Evolutionary conservation across 2,329 filamentous ascomycete species (phyloP).

Genomic region (Exophiala lecanii-corni): DNA sequence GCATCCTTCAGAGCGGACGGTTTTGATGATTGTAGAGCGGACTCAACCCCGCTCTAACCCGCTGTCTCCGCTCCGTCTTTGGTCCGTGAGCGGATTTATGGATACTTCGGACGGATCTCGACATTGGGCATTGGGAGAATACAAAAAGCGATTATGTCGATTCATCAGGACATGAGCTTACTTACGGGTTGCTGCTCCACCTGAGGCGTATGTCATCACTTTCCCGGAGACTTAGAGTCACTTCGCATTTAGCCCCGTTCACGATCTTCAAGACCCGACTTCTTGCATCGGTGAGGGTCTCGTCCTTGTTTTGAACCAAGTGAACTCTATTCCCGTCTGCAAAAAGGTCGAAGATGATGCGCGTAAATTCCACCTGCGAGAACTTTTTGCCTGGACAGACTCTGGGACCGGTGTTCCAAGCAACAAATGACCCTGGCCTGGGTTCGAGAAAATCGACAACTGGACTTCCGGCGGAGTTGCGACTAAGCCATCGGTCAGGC

Average conservation of each 20-base stretch:
- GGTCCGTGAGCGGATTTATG: no score
- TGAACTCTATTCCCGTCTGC: slow-evolving; percentile 13
- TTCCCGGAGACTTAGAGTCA: slow-evolving; percentile 17
- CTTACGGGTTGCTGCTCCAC: no score
- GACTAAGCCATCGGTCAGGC: slow-evolving; percentile 40
- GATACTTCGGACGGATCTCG: no score
- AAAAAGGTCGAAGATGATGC: slow-evolving; percentile 28
- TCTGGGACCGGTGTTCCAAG: slow-evolving; percentile 31
- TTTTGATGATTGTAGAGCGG: no score
- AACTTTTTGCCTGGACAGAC: slow-evolving; percentile 35
- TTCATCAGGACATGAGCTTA: no score
- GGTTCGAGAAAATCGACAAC: slow-evolving; percentile 27
- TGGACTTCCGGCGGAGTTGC: neutral
- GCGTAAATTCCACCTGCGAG: slow-evolving; percentile 35
- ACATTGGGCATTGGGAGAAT: no score
- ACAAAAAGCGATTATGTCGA: no score
- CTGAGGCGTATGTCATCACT: slow-evolving; percentile 10
- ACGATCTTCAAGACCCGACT: slow-evolving; percentile 8
- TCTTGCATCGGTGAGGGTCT: slow-evolving; percentile 11
- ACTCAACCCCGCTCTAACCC: no score
- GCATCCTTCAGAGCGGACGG: no score
- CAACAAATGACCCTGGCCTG: slow-evolving; percentile 24
- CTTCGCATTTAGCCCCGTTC: slow-evolving; percentile 11
- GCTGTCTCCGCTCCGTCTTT: no score
- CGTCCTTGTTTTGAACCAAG: slow-evolving; percentile 10